phyloP scores from a whole-genome alignment of 257 asterid species.

The Schizonepeta tenuifolia region DNA sequence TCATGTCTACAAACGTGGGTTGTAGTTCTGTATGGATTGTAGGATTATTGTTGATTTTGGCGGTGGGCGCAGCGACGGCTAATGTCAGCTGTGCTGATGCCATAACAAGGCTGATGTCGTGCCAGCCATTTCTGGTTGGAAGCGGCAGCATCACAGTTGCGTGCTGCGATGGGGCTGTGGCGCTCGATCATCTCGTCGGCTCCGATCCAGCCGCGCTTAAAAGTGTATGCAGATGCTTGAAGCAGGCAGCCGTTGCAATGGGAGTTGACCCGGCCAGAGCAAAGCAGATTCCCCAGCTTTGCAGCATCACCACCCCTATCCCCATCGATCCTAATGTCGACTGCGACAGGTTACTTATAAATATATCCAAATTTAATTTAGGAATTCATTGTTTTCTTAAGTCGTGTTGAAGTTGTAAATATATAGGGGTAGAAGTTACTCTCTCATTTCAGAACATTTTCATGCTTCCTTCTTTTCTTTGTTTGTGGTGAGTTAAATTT shows the following conservation, averaged over 20 bases:
- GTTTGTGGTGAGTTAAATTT: neutral
- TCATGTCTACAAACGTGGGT: too few species aligned
- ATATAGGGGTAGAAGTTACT: too few species aligned
- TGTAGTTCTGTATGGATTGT: neutral
- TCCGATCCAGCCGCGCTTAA: conserved; percentile 15
- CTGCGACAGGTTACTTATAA: conserved; percentile 33
- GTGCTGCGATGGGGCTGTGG: conserved; percentile 41
- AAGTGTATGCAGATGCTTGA: conserved; percentile 33
- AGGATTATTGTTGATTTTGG: neutral
- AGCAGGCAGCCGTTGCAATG: conserved; percentile 24
- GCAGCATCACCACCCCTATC: conserved; percentile 35
- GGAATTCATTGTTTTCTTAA: too few species aligned
- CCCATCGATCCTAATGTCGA: conserved; percentile 39
- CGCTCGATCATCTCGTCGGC: conserved; percentile 18
- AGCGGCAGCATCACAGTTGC: conserved; percentile 1
- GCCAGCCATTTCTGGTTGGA: conserved; percentile 38
- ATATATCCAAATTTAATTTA: too few species aligned
- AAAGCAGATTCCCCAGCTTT: conserved; percentile 31
- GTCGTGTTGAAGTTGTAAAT: too few species aligned
- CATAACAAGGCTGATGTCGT: conserved; percentile 28
- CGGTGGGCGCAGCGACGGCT: neutral
- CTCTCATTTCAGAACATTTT: neutral
- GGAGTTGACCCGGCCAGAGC: conserved; percentile 22
- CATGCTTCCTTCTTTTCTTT: too few species aligned
- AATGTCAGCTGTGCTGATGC: conserved; percentile 27